These are phyloP conservation scores for Rhizoclosmatium globosum DNA, from an alignment of 192 early-diverging fungal species.

Conservation along the genomic window DNA sequence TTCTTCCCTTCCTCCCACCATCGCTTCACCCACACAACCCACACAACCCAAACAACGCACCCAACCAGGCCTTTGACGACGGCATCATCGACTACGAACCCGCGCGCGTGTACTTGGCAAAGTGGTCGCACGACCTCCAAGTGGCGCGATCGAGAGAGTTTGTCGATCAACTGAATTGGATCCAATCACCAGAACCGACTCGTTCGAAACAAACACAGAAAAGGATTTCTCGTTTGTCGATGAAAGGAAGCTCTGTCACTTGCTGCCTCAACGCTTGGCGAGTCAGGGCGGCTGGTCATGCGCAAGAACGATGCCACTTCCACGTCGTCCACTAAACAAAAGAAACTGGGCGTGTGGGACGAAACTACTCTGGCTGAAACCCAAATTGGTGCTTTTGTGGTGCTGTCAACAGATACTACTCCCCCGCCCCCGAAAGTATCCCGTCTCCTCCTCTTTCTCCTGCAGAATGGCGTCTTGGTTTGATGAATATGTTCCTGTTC, in stretches of 20 bases:
- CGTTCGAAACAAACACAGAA: not conserved
- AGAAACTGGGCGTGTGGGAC: conserved; percentile 33
- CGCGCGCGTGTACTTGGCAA: conserved; percentile 56
- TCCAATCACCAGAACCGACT: not conserved
- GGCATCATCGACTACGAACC: conserved; percentile 62
- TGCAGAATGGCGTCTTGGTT: conserved; percentile 39
- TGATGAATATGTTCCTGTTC: conserved; percentile 29
- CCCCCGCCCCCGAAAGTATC: conserved; percentile 36
- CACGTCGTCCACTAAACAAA: not conserved
- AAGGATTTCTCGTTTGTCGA: not conserved
- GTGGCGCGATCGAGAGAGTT: conserved; percentile 28
- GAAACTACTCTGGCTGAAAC: conserved; percentile 32
- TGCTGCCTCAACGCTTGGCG: not conserved
- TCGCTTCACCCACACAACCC: conserved; percentile 45
- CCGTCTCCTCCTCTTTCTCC: conserved; percentile 29
- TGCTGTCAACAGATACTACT: conserved; percentile 39
- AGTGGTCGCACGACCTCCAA: conserved; percentile 51
- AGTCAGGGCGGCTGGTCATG: conserved; percentile 33
- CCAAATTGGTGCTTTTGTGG: conserved; percentile 33
- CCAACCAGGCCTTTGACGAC: not conserved
- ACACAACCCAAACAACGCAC: conserved; percentile 3
- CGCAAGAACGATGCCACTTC: conserved; percentile 25
- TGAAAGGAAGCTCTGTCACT: not conserved
- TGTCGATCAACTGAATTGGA: conserved; percentile 17
- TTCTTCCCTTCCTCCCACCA: conserved; percentile 53